Conservation (phyloP, 345 rosid species). For the Limnanthes douglasii region DNA sequence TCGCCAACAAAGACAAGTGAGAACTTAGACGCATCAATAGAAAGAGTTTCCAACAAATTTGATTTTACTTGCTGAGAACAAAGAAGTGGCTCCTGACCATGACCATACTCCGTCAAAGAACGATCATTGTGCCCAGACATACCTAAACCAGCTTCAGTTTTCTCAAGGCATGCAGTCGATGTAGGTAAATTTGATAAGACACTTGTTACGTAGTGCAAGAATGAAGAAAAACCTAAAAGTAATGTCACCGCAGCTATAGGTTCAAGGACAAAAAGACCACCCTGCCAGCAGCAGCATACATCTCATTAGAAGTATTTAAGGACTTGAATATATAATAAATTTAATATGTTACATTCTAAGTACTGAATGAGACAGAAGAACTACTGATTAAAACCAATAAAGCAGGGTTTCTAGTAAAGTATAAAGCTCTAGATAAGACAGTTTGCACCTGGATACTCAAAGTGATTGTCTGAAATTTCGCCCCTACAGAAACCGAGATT, state of each 20-base stretch:
- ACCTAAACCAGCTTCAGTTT: constrained; percentile 14
- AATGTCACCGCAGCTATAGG: constrained; percentile 33
- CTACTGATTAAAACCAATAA: background rate
- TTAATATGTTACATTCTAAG: too few species aligned
- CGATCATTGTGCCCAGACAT: constrained; percentile 11
- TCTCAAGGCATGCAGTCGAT: constrained; percentile 14
- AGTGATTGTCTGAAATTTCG: constrained; percentile 30
- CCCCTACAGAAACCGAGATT: constrained; percentile 41
- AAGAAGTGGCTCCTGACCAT: constrained; percentile 11
- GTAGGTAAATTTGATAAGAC: constrained; percentile 19
- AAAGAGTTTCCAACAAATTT: constrained; percentile 26
- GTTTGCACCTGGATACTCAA: constrained; percentile 48
- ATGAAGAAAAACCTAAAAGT: constrained; percentile 25
- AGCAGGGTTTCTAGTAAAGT: constrained; percentile 1
- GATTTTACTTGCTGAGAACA: constrained; percentile 17
- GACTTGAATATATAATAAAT: too few species aligned
- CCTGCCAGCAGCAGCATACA: constrained; percentile 48
- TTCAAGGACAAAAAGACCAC: constrained; percentile 59
- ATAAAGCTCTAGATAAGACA: constrained; percentile 6
- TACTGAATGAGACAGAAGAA: too few species aligned
- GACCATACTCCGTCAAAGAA: constrained; percentile 2
- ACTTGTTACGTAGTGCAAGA: constrained; percentile 17
- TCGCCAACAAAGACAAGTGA: constrained; percentile 42
- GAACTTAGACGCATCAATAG: constrained; percentile 33
- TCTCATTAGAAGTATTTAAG: too few species aligned